These are phyloP conservation scores for Malassezia vespertilionis DNA, from an alignment of 1,284 basidiomycete genomes.

Conservation along the genomic window DNA sequence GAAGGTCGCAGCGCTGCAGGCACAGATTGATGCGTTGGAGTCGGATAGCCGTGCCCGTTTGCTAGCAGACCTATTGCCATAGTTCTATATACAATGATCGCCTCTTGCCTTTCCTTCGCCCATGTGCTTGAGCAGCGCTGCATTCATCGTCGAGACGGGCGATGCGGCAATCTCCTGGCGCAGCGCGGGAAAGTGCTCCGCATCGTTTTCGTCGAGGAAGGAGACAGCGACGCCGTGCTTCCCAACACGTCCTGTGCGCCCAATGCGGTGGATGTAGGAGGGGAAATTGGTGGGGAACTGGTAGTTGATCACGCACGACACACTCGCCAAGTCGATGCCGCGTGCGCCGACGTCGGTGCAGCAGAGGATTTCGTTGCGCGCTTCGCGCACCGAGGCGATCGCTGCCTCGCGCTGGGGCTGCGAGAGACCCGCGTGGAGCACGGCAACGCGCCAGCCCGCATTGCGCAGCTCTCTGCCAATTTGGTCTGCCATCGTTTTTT, in stretches of 20 bases:
- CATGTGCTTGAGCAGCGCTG: conserved; percentile 24
- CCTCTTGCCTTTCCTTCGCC: background rate
- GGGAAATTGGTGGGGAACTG: conserved; percentile 94
- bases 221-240: conserved; percentile 86
- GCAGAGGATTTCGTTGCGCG: conserved; percentile 71
- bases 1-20: conserved; percentile 30
- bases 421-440: conserved; percentile 90
- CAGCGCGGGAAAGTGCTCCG: conserved; percentile 65
- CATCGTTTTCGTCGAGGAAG: conserved; percentile 87
- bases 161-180: conserved; percentile 34
- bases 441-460: conserved; percentile 73
- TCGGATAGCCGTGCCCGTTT: conserved; percentile 26
- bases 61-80: no score
- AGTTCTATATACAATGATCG: no score
- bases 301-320: conserved; percentile 89
- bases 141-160: conserved; percentile 28
- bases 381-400: conserved; percentile 70
- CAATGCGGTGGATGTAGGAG: conserved; percentile 92
- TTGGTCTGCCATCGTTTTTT: conserved; percentile 96
- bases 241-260: conserved; percentile 90
- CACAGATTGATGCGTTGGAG: conserved; percentile 37
- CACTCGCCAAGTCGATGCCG: conserved; percentile 96
- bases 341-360: conserved; percentile 95
- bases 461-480: conserved; percentile 81
- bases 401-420: conserved; percentile 92